Conservation (phyloP, 768 basidiomycete genomes). For the Mycena epipterygia region DNA sequence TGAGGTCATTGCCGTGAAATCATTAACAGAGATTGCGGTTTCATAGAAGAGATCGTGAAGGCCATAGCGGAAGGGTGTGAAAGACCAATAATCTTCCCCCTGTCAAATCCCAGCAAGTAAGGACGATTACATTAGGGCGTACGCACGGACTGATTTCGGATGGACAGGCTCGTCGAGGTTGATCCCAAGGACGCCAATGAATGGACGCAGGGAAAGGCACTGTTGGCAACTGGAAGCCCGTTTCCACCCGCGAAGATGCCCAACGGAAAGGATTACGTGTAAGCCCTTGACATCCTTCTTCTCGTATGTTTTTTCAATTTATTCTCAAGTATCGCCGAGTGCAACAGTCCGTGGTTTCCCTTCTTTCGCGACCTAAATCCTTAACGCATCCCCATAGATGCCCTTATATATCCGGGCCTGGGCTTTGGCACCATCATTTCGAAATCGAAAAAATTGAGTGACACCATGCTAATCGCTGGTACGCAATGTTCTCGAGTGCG, state of each 20-base stretch:
- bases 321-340: conserved; percentile 72
- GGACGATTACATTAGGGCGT: background rate
- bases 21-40: too few species aligned
- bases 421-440: conserved; percentile 85
- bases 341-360: conserved; percentile 64
- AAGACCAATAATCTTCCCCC: conserved; percentile 86
- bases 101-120: conserved; percentile 80
- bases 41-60: conserved; percentile 74
- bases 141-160: background rate
- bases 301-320: background rate
- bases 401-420: conserved; percentile 88
- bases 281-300: conserved; percentile 41
- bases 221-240: conserved; percentile 89
- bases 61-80: conserved; percentile 78
- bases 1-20: too few species aligned
- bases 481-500: background rate
- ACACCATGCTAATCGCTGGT: conserved; percentile 85
- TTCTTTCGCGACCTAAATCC: too few species aligned
- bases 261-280: conserved; percentile 77
- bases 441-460: conserved; percentile 74
- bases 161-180: conserved; percentile 73
- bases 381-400: conserved; percentile 54
- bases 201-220: conserved; percentile 85
- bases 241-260: conserved; percentile 81
- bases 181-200: conserved; percentile 76